These are phyloP conservation scores for Escallonia rubra DNA, from an alignment of 129 eudicot species.

Conservation along the genomic window DNA sequence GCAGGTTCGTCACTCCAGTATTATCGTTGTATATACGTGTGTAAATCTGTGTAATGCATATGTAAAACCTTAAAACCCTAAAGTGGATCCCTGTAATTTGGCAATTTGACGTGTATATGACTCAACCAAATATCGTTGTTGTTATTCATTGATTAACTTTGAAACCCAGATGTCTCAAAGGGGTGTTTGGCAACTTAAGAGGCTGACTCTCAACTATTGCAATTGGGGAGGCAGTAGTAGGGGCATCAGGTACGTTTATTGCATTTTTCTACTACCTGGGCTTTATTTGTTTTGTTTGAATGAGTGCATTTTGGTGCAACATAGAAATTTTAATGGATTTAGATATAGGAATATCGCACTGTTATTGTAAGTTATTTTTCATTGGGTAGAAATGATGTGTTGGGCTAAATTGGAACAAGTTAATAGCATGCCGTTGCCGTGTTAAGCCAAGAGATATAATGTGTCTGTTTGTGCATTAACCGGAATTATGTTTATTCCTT, in stretches of 20 bases:
- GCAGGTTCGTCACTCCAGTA: no score
- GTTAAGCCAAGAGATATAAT: no score
- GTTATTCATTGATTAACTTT: no score
- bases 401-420: background rate
- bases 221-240: constrained; percentile 93
- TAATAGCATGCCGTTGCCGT: background rate
- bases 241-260: constrained; percentile 56
- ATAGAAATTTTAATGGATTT: background rate
- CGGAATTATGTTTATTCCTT: no score
- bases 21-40: no score
- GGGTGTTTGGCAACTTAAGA: constrained; percentile 83
- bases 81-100: no score
- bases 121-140: no score
- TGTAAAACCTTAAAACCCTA: no score
- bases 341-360: background rate
- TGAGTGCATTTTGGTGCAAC: background rate
- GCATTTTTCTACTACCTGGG: background rate
- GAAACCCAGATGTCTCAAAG: constrained; percentile 55
- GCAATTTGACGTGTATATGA: no score
- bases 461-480: no score
- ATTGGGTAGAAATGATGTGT: no score
- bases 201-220: constrained; percentile 74
- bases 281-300: background rate
- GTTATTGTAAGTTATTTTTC: background rate
- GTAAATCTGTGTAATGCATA: no score